Evolutionary conservation across 441 rosid genomes (phyloP), one percentile per base, ranked within the genome.

Genomic region (Populus hybrid): DNA sequence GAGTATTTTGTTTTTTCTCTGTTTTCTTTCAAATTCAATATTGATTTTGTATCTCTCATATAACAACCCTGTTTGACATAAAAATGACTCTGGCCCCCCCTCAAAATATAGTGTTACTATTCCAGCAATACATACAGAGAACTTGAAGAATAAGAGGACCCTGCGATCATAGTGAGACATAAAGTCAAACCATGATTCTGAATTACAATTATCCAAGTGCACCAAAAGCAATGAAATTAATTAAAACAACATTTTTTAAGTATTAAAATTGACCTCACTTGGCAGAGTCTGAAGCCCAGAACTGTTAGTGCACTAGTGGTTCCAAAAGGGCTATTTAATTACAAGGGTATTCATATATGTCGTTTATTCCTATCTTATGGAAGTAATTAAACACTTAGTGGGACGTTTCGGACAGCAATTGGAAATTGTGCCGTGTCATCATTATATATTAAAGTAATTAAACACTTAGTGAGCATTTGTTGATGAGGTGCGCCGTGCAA

Each of bases 131-230:
- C 79, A 84, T 78, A 87, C 78, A 83, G 87, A 82, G 82, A 89
- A 87, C 90, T 88, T 67, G 91, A 87, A 80, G 85, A 81, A 82
- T 83, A 83, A 79, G 87, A 85, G 82, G 88, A 86, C 81, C 82
- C 94, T 91, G 98, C 98, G 90, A 87, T 87, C 88, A 91, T 87
- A 89, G 90, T 85, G 86, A 86, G 90, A 88, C 89, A 83, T 70
- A 72, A 75, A 78, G 83, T 90, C 91, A 85, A 90, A 85, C 87
- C 88, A 85, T 81, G 88, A 89, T 80, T 80, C 81, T 75, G 72
- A 80, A 68, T 72, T 69, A 65, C 63, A 82, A 42, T 71, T 57
- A 80, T 74, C 80, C 75, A 80, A 78, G 84, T 76, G 73, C 75
- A 83, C 35, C 23, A 82, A 80, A 83, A 77, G 32, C 75, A 57